Percentiles rank a stretch among this genome's conserved stretches.
Conservation (phyloP, 441 rosid species). For the Bruguiera hainesii region DNA sequence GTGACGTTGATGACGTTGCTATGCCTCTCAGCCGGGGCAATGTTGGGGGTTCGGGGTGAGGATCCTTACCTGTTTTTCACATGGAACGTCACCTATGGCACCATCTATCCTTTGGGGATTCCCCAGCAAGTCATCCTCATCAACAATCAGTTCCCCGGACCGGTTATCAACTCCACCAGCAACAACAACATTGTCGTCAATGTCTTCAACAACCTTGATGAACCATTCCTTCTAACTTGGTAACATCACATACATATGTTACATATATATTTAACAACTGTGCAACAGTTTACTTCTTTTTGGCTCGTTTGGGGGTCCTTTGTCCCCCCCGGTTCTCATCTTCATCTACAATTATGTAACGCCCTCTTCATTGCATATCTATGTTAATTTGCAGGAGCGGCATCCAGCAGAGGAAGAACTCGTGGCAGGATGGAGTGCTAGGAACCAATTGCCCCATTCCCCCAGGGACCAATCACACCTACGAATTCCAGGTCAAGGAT, state of each 20-base stretch:
- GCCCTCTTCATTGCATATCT: too few species aligned
- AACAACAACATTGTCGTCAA: constrained; percentile 64
- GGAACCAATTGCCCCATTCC: constrained; percentile 59
- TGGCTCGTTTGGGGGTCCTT: too few species aligned
- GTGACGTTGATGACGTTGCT: constrained; percentile 29
- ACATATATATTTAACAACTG: too few species aligned
- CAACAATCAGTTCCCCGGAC: constrained; percentile 65
- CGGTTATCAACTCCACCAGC: constrained; percentile 54
- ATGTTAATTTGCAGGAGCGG: constrained; percentile 38
- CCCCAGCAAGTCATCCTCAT: constrained; percentile 63
- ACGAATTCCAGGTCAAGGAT: constrained; percentile 62
- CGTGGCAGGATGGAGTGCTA: constrained; percentile 50
- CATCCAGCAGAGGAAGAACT: constrained; percentile 62
- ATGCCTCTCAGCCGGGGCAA: constrained; percentile 30
- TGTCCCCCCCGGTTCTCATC: too few species aligned
- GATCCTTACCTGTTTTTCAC: constrained; percentile 53
- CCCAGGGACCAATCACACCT: constrained; percentile 56
- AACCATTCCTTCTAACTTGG: constrained; percentile 70
- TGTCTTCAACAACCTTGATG: constrained; percentile 63
- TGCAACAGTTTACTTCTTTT: too few species aligned
- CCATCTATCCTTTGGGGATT: constrained; percentile 48
- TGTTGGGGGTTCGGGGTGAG: constrained; percentile 34
- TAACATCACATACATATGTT: constrained; percentile 1
- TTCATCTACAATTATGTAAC: too few species aligned
- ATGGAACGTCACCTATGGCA: constrained; percentile 70